Percentiles rank a stretch among this genome's conserved stretches.
These are phyloP conservation scores for Cadophora gregata DNA, from an alignment of 2,329 filamentous ascomycete genomes.

Conservation along the genomic window DNA sequence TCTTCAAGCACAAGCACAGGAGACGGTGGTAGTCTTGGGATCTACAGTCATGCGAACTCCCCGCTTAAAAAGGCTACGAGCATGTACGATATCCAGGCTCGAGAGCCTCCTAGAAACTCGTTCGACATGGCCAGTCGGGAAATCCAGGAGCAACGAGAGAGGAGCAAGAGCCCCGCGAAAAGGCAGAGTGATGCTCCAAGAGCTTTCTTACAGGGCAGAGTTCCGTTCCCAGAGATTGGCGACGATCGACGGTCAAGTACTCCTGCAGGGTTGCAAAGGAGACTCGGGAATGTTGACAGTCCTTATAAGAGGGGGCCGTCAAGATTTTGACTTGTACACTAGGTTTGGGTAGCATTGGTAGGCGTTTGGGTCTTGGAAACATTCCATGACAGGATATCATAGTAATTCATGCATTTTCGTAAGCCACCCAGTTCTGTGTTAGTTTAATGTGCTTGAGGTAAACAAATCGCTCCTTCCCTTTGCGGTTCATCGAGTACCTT, in stretches of 20 bases:
- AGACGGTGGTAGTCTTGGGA: conserved; percentile 79
- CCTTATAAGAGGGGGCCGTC: conserved; percentile 39
- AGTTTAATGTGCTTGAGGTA: not conserved
- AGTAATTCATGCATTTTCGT: conserved; percentile 27
- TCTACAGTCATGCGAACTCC: conserved; percentile 80
- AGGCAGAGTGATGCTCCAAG: conserved; percentile 34
- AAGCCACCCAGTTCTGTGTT: not conserved
- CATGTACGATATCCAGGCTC: conserved; percentile 61
- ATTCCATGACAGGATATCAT: conserved; percentile 10
- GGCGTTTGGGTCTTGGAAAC: conserved; percentile 14
- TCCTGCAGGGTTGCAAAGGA: conserved; percentile 28
- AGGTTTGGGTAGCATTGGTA: conserved; percentile 10
- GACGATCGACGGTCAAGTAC: conserved; percentile 36
- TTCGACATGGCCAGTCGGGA: conserved; percentile 61
- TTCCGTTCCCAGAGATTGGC: conserved; percentile 28
- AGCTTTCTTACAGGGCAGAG: conserved; percentile 16
- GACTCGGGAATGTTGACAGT: conserved; percentile 32
- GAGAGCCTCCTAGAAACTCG: conserved; percentile 61
- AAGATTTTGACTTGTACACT: conserved; percentile 32
- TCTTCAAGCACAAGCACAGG: conserved; percentile 45
- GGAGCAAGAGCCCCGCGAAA: conserved; percentile 40
- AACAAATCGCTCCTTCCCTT: not conserved
- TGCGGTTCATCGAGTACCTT: not conserved
- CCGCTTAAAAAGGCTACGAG: conserved; percentile 79
- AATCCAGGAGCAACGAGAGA: conserved; percentile 39